These are phyloP conservation scores for Eutrema yunnanense DNA, from an alignment of 345 rosid genomes.

Conservation along the genomic window DNA sequence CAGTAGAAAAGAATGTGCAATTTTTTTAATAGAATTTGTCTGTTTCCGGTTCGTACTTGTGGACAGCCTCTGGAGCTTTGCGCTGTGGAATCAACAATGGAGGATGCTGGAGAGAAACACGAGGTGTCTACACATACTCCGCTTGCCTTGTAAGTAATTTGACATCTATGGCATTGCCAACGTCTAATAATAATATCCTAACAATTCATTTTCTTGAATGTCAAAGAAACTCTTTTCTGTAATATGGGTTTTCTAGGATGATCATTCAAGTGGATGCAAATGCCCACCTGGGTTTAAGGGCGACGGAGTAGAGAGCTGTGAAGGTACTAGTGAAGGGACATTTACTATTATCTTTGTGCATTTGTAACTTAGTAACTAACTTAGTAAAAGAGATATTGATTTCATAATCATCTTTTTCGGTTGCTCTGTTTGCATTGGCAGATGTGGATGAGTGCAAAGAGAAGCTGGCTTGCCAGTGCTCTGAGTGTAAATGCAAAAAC, in stretches of 20 bases:
- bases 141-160: neutral
- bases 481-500: constrained; percentile 6
- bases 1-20: neutral
- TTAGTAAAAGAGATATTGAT: neutral
- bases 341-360: neutral
- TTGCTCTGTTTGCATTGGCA: neutral
- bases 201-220: neutral
- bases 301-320: neutral
- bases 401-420: neutral
- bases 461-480: neutral
- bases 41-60: neutral
- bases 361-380: neutral
- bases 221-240: neutral
- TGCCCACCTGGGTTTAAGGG: neutral
- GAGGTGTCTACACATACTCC: constrained; percentile 4
- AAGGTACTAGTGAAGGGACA: neutral
- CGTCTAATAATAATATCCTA: neutral
- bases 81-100: constrained; percentile 6
- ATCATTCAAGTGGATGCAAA: constrained; percentile 8
- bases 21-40: too few relatives aligned
- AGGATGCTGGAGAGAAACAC: constrained; percentile 10
- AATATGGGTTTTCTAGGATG: neutral
- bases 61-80: neutral
- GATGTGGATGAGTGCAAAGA: constrained; percentile 13
- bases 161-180: neutral